Evolutionary conservation across 1,139 yeast species (phyloP).

Genomic region (Geotrichum phurueaensis): DNA sequence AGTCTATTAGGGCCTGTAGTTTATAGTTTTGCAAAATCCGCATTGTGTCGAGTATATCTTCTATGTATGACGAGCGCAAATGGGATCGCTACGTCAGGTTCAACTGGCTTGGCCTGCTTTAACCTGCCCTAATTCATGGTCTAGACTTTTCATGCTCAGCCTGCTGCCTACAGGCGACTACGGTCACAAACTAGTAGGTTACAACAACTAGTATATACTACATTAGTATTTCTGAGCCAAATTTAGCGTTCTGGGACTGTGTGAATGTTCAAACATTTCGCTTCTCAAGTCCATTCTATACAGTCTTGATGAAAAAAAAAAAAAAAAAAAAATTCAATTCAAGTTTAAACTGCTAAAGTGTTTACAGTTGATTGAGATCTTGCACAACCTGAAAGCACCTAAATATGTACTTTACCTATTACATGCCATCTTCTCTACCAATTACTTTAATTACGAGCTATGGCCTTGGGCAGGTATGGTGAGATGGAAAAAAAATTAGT

Average conservation of each 20-base stretch:
- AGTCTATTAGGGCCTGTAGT: neutral
- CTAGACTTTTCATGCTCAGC: neutral
- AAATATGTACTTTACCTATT: neutral
- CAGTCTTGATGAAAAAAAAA: neutral
- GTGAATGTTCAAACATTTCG: neutral
- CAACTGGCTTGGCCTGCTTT: neutral
- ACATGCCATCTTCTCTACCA: no score
- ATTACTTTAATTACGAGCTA: no score
- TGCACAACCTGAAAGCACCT: neutral
- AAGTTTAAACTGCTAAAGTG: neutral
- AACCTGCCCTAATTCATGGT: neutral
- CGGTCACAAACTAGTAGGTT: neutral
- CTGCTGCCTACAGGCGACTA: neutral
- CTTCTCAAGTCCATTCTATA: neutral
- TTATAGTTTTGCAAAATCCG: neutral
- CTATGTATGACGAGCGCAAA: neutral
- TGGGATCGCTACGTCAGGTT: neutral
- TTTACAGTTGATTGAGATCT: neutral
- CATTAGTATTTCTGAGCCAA: neutral
- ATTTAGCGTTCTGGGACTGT: neutral
- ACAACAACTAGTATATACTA: neutral
- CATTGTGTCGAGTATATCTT: neutral
- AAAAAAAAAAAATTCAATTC: neutral
- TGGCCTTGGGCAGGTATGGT: no score
- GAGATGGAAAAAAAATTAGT: no score